Percentiles rank a stretch among this genome's conserved stretches.
Evolutionary conservation across 169 alveolate species (phyloP).

Genomic region (Plasmodium gonderi): DNA sequence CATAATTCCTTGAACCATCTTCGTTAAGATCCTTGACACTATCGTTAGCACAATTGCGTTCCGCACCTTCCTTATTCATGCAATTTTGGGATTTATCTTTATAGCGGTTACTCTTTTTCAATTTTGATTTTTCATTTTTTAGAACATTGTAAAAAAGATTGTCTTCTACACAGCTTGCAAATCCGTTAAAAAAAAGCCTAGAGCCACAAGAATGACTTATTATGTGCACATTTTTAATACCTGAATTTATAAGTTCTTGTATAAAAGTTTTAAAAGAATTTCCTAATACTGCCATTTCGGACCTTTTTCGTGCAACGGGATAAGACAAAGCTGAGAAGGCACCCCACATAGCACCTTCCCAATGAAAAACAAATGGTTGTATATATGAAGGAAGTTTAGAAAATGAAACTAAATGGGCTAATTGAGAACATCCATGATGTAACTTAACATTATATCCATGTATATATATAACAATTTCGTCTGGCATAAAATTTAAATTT

Average conservation of each 20-base stretch:
- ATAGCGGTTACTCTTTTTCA: background rate
- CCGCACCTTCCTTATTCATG: background rate
- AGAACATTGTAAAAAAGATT: constrained; percentile 57
- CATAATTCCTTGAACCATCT: background rate
- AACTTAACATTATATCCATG: constrained; percentile 91
- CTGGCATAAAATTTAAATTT: constrained; percentile 80
- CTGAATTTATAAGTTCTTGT: constrained; percentile 76
- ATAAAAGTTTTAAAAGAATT: constrained; percentile 80
- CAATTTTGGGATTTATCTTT: background rate
- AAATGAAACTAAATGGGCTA: constrained; percentile 87
- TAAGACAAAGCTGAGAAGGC: constrained; percentile 82
- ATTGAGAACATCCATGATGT: constrained; percentile 85
- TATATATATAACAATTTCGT: constrained; percentile 88
- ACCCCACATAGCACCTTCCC: constrained; percentile 88
- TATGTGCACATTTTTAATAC: constrained; percentile 80
- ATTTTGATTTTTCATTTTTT: constrained; percentile 11
- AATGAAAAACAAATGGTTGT: constrained; percentile 86
- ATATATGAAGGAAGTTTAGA: constrained; percentile 86
- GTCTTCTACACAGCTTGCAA: constrained; percentile 70
- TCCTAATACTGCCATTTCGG: constrained; percentile 78
- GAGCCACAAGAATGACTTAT: constrained; percentile 88
- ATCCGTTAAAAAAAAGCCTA: constrained; percentile 84
- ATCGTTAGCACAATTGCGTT: background rate
- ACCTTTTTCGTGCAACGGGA: constrained; percentile 77
- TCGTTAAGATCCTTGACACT: no score